Evolutionary conservation across 2,329 filamentous ascomycete genomes (phyloP), one percentile per base, ranked within the genome.

Genomic region (Talaromyces verruculosus): DNA sequence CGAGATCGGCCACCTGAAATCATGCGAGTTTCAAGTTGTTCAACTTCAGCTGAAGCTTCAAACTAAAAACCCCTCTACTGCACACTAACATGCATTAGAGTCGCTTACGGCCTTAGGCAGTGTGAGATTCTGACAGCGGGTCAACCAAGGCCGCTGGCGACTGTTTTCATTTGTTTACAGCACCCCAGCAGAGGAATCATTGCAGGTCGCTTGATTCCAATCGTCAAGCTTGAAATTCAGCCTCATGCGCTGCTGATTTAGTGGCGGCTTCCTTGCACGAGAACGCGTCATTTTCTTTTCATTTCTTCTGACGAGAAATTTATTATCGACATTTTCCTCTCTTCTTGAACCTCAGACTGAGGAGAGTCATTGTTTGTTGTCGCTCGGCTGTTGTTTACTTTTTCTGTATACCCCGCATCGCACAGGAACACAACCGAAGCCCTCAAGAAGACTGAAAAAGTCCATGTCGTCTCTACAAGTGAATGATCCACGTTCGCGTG

Each of bases 401-500:
- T 41, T 7, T 55, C 37, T 10, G 61, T 45, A 58, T 47, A 47
- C 62, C 62, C 62, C 62, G 62, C 62, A 58, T 49, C n/a, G 13
- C 30, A 49, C 49, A 58, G 57, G 22, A 33, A 28, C 37, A 57
- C 61, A 47, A 5, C 22, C 19, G 17, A 57, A 8, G 19, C 37
- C 19, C 17, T 45, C 37, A 57, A 28, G 28, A 28, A 22, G 28
- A 58, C 33, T 19, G 22, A 15, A 35, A 57, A 17, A 43, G 17
- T 39, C 47, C 47, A 65, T 67, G 67, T 76, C 76, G 74, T 76
- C 77, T 37, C 76, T 81, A 45, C 75, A 77, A 64, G 77, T 79
- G 61, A 69, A 75, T 65, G 77, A 79, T 69, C 73, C 78, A 71
- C 77, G 78, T 71, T 78, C 77, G 69, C 79, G 80, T 65, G 77